Percentiles rank a stretch among this genome's conserved stretches.
phyloP scores from a whole-genome alignment of 176 grass and related monocot genomes.

The Aegilops longissima region DNA sequence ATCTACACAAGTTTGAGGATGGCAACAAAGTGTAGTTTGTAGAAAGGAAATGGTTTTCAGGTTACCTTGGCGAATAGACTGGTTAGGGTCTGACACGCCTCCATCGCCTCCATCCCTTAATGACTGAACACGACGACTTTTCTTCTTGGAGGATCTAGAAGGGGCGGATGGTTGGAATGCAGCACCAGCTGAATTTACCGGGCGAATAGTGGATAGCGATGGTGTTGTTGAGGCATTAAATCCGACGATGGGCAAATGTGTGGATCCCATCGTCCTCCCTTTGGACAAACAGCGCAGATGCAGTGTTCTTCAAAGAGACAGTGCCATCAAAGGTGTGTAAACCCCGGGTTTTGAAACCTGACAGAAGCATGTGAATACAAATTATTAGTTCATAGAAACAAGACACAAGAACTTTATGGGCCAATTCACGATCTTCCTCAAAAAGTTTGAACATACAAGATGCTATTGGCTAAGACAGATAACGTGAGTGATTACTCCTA shows the following conservation, averaged over 20 bases:
- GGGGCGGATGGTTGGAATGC: constrained; percentile 23
- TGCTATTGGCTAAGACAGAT: neutral
- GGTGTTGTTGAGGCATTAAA: constrained; percentile 32
- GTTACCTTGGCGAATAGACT: constrained; percentile 46
- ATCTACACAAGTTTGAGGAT: neutral
- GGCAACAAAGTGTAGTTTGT: neutral
- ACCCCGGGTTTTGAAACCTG: constrained; percentile 24
- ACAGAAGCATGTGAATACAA: neutral
- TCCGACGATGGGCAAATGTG: constrained; percentile 29
- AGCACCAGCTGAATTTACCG: constrained; percentile 31
- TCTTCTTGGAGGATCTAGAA: constrained; percentile 37
- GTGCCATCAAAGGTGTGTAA: constrained; percentile 33
- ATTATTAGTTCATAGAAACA: neutral
- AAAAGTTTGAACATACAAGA: neutral
- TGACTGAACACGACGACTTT: constrained; percentile 25
- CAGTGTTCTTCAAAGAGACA: constrained; percentile 29
- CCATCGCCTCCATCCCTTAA: constrained; percentile 47
- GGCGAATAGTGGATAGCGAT: constrained; percentile 34
- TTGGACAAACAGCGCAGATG: constrained; percentile 8
- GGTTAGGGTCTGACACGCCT: constrained; percentile 34
- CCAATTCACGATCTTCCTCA: neutral
- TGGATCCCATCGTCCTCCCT: constrained; percentile 27
- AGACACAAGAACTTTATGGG: neutral
- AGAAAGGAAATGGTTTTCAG: neutral
- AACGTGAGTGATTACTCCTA: neutral